These are phyloP conservation scores for Mycena indigotica DNA, from an alignment of 768 basidiomycete species.

Conservation along the genomic window DNA sequence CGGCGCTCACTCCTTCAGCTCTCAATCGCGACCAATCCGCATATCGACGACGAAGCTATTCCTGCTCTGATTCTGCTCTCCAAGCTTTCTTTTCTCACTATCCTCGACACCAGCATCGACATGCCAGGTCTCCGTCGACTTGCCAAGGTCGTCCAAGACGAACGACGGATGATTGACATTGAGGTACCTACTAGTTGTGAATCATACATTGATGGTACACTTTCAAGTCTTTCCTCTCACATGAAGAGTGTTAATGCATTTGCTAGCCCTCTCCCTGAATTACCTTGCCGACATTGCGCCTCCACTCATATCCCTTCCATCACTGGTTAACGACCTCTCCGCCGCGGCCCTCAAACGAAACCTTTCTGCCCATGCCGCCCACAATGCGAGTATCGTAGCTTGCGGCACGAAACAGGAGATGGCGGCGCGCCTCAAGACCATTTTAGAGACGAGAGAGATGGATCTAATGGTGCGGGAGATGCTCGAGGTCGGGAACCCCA, in stretches of 20 bases:
- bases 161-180: slow-evolving; percentile 47
- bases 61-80: slow-evolving; percentile 54
- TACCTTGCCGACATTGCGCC: slow-evolving; percentile 51
- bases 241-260: neutral
- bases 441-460: slow-evolving; percentile 49
- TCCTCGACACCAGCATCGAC: slow-evolving; percentile 54
- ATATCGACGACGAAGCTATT: slow-evolving; percentile 58
- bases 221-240: neutral
- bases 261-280: slow-evolving; percentile 45
- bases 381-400: slow-evolving; percentile 46
- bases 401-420: slow-evolving; percentile 54
- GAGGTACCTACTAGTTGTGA: slow-evolving; percentile 58
- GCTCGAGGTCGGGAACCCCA: slow-evolving; percentile 29
- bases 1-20: slow-evolving; percentile 56
- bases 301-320: slow-evolving; percentile 52
- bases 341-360: slow-evolving; percentile 55
- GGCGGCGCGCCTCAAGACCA: slow-evolving; percentile 43
- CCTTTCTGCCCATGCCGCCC: slow-evolving; percentile 54
- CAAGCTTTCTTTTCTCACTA: slow-evolving; percentile 51
- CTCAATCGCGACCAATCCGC: slow-evolving; percentile 52
- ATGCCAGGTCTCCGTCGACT: slow-evolving; percentile 63
- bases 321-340: slow-evolving; percentile 45
- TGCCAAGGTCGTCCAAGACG: slow-evolving; percentile 37
- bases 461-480: slow-evolving; percentile 56
- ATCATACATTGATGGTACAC: slow-evolving; percentile 54